Conservation (phyloP, 768 basidiomycete genomes). For the Termitomyces sp. region DNA sequence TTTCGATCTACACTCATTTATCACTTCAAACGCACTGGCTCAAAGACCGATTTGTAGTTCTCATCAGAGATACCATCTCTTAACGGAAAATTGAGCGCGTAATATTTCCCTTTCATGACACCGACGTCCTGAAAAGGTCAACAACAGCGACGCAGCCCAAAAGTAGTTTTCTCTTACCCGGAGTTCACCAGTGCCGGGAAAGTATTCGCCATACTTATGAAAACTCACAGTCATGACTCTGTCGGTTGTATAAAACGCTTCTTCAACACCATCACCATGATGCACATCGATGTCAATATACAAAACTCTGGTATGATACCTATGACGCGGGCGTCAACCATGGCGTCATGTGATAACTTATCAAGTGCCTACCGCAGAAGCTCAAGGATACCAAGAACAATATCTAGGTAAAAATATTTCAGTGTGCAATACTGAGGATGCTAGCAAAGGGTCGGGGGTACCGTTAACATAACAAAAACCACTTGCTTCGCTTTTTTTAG, state of each 20-base stretch:
- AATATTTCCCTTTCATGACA: conserved; percentile 91
- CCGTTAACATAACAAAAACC: conserved; percentile 99
- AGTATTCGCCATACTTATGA: conserved; percentile 99
- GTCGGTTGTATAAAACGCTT: conserved; percentile 98
- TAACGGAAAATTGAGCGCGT: conserved; percentile 91
- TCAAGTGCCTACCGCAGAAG: conserved; percentile 62
- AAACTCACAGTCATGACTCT: conserved; percentile 98
- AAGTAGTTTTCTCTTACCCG: conserved; percentile 48
- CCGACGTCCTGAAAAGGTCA: conserved; percentile 69
- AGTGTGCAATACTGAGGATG: not conserved
- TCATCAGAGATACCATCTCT: conserved; percentile 95
- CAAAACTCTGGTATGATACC: conserved; percentile 90
- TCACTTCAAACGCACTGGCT: conserved; percentile 64
- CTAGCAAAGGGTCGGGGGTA: conserved; percentile 21
- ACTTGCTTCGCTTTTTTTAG: conserved; percentile 98
- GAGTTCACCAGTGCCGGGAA: conserved; percentile 97
- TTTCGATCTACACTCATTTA: not conserved
- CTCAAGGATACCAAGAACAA: conserved; percentile 95
- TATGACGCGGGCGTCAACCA: conserved; percentile 21
- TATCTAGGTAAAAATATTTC: conserved; percentile 52
- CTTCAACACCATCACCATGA: conserved; percentile 98
- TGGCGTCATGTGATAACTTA: not conserved
- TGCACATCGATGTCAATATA: conserved; percentile 99
- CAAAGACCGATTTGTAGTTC: conserved; percentile 91
- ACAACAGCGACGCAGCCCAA: conserved; percentile 1